Evolutionary conservation across 1,284 basidiomycete genomes (phyloP).

Genomic region (Clitocybe nebularis): DNA sequence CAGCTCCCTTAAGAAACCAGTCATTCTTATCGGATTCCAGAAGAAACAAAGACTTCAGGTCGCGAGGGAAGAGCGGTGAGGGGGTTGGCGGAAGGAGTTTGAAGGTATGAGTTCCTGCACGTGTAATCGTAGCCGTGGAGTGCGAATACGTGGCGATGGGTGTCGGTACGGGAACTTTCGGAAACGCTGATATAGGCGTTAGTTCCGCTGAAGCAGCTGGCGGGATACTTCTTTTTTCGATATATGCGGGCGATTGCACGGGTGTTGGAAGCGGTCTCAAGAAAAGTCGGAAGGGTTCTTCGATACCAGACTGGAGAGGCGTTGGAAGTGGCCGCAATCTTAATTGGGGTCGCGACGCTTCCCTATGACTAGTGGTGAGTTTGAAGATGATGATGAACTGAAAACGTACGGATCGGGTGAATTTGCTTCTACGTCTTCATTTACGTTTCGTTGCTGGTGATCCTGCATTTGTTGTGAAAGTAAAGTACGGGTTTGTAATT

Average conservation of each 20-base stretch:
- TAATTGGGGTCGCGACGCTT: too few relatives aligned
- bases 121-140: constrained; percentile 12
- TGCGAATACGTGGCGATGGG: constrained; percentile 19
- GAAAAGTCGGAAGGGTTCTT: constrained; percentile 37
- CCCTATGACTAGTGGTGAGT: too few relatives aligned
- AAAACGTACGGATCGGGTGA: constrained; percentile 15
- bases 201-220: constrained; percentile 20
- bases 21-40: constrained; percentile 36
- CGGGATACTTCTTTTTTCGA: constrained; percentile 24
- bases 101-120: constrained; percentile 11
- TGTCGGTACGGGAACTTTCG: constrained; percentile 20
- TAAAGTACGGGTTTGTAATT: constrained; percentile 35
- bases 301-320: neutral
- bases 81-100: constrained; percentile 26
- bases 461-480: constrained; percentile 28
- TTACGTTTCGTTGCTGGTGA: too few relatives aligned
- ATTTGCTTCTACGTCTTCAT: too few relatives aligned
- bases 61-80: constrained; percentile 32
- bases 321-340: too few relatives aligned
- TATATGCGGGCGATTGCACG: constrained; percentile 31
- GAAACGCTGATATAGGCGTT: constrained; percentile 26
- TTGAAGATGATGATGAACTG: constrained; percentile 26
- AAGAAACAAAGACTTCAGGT: constrained; percentile 36
- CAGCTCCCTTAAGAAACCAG: constrained; percentile 28
- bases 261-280: constrained; percentile 39